phyloP scores from a whole-genome alignment of 2,329 filamentous ascomycete genomes.

The Dactylellina leptospora region DNA sequence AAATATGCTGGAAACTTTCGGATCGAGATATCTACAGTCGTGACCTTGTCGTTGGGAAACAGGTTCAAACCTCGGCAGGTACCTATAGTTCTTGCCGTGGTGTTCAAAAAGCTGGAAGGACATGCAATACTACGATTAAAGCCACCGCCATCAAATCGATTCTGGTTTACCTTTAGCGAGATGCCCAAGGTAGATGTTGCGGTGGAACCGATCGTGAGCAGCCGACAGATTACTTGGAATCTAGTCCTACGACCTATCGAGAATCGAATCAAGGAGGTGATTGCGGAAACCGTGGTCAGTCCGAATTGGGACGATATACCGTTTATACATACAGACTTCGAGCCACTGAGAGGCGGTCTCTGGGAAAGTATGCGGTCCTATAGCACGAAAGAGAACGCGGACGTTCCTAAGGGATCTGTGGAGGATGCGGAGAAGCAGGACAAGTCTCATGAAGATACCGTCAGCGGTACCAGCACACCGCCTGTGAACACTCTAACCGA shows the following conservation, averaged over 20 bases:
- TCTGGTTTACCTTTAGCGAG: slow-evolving; percentile 96
- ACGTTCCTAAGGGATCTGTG: slow-evolving; percentile 56
- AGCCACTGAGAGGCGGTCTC: slow-evolving; percentile 84
- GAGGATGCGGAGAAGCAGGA: slow-evolving; percentile 58
- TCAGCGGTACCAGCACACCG: slow-evolving; percentile 28
- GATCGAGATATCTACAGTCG: slow-evolving; percentile 89
- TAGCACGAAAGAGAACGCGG: slow-evolving; percentile 55
- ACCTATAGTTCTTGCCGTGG: slow-evolving; percentile 84
- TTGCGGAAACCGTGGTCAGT: slow-evolving; percentile 87
- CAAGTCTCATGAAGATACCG: slow-evolving; percentile 55
- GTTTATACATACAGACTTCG: slow-evolving; percentile 81
- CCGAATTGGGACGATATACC: slow-evolving; percentile 97
- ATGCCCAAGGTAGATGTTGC: slow-evolving; percentile 92
- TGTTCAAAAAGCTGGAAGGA: slow-evolving; percentile 84
- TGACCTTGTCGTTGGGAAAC: slow-evolving; percentile 85
- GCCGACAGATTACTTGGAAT: slow-evolving; percentile 92
- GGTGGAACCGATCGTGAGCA: slow-evolving; percentile 95
- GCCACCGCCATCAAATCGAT: slow-evolving; percentile 88
- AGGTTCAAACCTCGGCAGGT: slow-evolving; percentile 92
- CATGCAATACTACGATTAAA: slow-evolving; percentile 88
- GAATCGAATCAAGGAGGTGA: slow-evolving; percentile 89
- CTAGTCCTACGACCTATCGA: slow-evolving; percentile 93
- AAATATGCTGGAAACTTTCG: slow-evolving; percentile 89
- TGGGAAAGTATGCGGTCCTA: slow-evolving; percentile 65
- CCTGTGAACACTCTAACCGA: slow-evolving; percentile 32